phyloP scores from a whole-genome alignment of 2,329 filamentous ascomycete species.

The Fusarium pseudonygamai region DNA sequence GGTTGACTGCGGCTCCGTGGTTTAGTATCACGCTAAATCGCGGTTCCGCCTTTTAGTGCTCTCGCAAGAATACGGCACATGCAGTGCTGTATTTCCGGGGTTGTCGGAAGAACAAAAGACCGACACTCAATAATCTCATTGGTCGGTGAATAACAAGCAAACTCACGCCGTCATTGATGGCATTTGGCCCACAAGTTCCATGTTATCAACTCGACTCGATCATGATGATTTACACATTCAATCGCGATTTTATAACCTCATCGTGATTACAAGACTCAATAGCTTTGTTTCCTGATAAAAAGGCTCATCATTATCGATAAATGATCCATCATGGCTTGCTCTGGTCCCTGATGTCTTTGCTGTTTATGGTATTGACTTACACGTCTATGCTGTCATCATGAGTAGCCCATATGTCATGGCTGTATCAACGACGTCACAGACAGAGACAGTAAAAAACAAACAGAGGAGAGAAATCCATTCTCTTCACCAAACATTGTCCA shows the following conservation, averaged over 20 bases:
- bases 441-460: slow-evolving; percentile 16
- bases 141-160: not conserved
- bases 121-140: not conserved
- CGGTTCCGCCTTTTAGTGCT: slow-evolving; percentile 40
- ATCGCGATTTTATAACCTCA: slow-evolving; percentile 9
- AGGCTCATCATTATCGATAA: not conserved
- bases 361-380: slow-evolving; percentile 16
- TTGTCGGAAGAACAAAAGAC: slow-evolving; percentile 13
- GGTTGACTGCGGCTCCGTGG: slow-evolving; percentile 39
- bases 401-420: slow-evolving; percentile 32
- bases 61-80: not conserved
- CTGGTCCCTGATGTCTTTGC: slow-evolving; percentile 15
- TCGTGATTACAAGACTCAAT: not conserved
- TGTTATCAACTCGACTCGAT: slow-evolving; percentile 10
- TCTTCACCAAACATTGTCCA: not conserved
- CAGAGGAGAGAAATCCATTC: not conserved
- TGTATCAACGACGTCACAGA: slow-evolving; percentile 34
- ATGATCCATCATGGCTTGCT: slow-evolving; percentile 1
- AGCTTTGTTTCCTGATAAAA: not conserved
- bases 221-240: not conserved
- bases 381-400: slow-evolving; percentile 40
- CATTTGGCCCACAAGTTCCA: not conserved
- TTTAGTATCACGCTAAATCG: slow-evolving; percentile 38
- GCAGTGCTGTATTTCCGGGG: not conserved
- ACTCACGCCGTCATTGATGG: slow-evolving; percentile 30